Evolutionary conservation across 2,329 filamentous ascomycete species (phyloP).

Genomic region (Aureobasidium sp.): DNA sequence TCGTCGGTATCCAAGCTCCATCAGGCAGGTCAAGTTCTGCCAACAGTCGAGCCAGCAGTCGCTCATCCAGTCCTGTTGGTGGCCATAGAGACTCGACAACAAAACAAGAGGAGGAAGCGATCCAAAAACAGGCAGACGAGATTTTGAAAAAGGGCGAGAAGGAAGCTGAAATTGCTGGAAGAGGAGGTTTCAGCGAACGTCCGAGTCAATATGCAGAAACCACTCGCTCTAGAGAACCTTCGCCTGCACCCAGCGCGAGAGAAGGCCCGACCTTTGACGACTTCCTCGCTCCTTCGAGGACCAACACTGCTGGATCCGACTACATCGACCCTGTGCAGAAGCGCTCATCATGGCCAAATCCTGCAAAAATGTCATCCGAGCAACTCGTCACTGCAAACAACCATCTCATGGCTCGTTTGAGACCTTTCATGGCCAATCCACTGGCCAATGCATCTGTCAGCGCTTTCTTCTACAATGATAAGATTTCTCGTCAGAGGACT

Average conservation of each 20-base stretch:
- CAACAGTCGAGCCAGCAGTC: constrained; percentile 34
- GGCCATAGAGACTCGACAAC: constrained; percentile 28
- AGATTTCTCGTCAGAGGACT: constrained; percentile 73
- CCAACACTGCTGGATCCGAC: constrained; percentile 3
- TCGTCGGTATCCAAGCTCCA: constrained; percentile 78
- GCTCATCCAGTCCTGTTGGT: constrained; percentile 33
- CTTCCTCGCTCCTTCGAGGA: not conserved
- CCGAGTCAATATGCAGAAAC: constrained; percentile 44
- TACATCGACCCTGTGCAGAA: constrained; percentile 35
- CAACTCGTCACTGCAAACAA: constrained; percentile 75
- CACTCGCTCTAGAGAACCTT: constrained; percentile 28
- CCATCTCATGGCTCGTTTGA: constrained; percentile 78
- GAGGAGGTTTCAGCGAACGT: constrained; percentile 66
- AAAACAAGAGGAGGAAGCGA: constrained; percentile 55
- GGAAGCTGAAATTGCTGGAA: constrained; percentile 63
- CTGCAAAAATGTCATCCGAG: constrained; percentile 61
- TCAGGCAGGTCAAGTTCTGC: constrained; percentile 34
- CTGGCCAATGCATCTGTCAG: constrained; percentile 72
- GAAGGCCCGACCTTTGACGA: constrained; percentile 9
- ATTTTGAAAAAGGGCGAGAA: constrained; percentile 66
- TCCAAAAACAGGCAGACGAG: constrained; percentile 66
- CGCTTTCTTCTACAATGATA: constrained; percentile 89
- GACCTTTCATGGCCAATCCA: constrained; percentile 83
- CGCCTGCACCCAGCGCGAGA: constrained; percentile 18
- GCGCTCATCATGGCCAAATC: constrained; percentile 43